Evolutionary conservation across 805 yeast genomes (phyloP).

Genomic region (Teunomyces barrocoloradensis): DNA sequence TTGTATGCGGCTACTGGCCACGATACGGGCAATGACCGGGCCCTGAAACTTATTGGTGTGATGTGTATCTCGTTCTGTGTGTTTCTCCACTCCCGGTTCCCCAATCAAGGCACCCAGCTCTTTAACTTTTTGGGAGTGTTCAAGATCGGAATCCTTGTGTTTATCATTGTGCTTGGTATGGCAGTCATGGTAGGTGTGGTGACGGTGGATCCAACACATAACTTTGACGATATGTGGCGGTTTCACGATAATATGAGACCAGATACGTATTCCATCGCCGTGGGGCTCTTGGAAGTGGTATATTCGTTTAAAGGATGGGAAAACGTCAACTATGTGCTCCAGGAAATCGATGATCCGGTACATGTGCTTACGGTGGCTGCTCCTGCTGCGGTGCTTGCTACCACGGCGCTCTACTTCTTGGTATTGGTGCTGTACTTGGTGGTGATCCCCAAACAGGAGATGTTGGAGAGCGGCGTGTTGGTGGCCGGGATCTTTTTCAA

Average conservation of each 20-base stretch:
- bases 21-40: conserved; percentile 17
- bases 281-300: conserved; percentile 56
- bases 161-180: conserved; percentile 49
- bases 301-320: conserved; percentile 73
- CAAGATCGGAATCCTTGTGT: conserved; percentile 49
- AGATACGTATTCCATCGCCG: conserved; percentile 47
- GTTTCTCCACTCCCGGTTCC: conserved; percentile 47
- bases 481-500: conserved; percentile 63
- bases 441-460: conserved; percentile 48
- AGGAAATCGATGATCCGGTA: conserved; percentile 56
- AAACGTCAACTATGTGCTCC: conserved; percentile 61
- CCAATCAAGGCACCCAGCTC: conserved; percentile 48
- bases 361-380: conserved; percentile 60
- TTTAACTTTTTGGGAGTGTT: conserved; percentile 55
- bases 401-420: conserved; percentile 52
- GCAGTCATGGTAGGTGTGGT: conserved; percentile 36
- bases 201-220: conserved; percentile 16
- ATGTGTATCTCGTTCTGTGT: conserved; percentile 45
- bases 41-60: conserved; percentile 47
- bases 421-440: conserved; percentile 59
- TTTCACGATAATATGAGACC: conserved; percentile 21
- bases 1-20: conserved; percentile 35
- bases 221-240: conserved; percentile 37
- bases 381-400: conserved; percentile 52
- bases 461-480: conserved; percentile 55